Evolutionary conservation across 805 yeast genomes (phyloP).

Genomic region (Zygosaccharomyces lentus): DNA sequence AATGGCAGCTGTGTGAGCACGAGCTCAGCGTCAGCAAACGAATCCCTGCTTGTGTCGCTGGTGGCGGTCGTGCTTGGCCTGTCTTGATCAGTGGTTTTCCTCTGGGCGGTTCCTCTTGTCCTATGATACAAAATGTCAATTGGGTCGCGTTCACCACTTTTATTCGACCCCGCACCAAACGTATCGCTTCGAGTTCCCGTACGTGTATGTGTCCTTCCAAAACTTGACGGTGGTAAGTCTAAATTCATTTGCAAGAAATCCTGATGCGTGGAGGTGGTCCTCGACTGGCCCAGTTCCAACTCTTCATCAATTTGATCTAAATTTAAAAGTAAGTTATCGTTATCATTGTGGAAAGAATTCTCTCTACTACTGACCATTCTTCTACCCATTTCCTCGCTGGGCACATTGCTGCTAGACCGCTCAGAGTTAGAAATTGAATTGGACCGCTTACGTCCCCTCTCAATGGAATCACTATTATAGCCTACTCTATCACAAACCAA

Average conservation of each 20-base stretch:
- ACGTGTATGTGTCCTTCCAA: conserved; percentile 25
- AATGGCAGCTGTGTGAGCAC: background rate
- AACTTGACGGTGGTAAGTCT: conserved; percentile 33
- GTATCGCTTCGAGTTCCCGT: conserved; percentile 14
- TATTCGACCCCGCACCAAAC: background rate
- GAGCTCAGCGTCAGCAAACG: conserved; percentile 3
- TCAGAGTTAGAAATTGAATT: conserved; percentile 15
- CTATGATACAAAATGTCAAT: conserved; percentile 22
- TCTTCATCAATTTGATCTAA: conserved; percentile 33
- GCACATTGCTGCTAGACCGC: conserved; percentile 23
- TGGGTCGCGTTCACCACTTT: conserved; percentile 17
- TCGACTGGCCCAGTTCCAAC: conserved; percentile 16
- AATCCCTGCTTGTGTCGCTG: conserved; percentile 2
- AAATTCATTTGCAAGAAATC: conserved; percentile 23
- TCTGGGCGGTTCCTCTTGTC: conserved; percentile 7
- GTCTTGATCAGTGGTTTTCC: background rate
- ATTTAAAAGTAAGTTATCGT: conserved; percentile 20
- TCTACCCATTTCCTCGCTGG: conserved; percentile 30
- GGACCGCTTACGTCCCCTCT: conserved; percentile 24
- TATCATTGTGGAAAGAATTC: conserved; percentile 4
- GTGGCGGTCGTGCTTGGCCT: background rate
- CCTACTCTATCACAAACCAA: background rate
- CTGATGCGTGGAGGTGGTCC: conserved; percentile 4
- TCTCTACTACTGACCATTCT: conserved; percentile 13
- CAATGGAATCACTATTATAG: conserved; percentile 11